These are phyloP conservation scores for Entonaema liquescens DNA, from an alignment of 495 filamentous ascomycete species.

Conservation along the genomic window DNA sequence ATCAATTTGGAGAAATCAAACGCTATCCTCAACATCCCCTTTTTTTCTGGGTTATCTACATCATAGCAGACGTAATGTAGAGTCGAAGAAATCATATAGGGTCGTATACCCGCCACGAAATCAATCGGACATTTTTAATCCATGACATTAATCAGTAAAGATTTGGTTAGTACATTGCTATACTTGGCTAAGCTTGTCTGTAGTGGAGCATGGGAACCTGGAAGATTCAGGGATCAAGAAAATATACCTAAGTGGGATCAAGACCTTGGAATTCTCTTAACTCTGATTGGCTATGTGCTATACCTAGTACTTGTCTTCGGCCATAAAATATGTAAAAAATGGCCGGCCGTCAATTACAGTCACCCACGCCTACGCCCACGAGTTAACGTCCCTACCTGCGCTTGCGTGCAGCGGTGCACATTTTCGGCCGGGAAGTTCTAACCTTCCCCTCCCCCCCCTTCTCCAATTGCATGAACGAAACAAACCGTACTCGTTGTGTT, in stretches of 20 bases:
- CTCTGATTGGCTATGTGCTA: slow-evolving; percentile 22
- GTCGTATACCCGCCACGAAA: slow-evolving; percentile 19
- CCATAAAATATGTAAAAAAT: slow-evolving; percentile 25
- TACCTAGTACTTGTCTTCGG: slow-evolving; percentile 17
- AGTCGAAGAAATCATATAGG: background rate
- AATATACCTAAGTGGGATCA: slow-evolving; percentile 16
- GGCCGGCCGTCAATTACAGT: slow-evolving; percentile 4
- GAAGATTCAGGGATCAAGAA: slow-evolving; percentile 20
- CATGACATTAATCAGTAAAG: slow-evolving; percentile 13
- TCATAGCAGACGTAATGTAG: background rate
- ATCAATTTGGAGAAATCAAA: slow-evolving; percentile 28
- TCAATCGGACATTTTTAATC: slow-evolving; percentile 40
- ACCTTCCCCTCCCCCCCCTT: no score
- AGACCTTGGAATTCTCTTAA: slow-evolving; percentile 17
- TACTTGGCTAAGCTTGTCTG: slow-evolving; percentile 21
- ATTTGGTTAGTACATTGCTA: slow-evolving; percentile 18
- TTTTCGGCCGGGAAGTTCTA: slow-evolving; percentile 31
- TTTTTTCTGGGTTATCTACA: slow-evolving; percentile 2
- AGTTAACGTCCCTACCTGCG: slow-evolving; percentile 23
- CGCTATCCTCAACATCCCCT: slow-evolving; percentile 15
- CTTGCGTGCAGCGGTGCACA: slow-evolving; percentile 30
- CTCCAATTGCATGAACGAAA: background rate
- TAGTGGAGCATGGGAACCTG: slow-evolving; percentile 6
- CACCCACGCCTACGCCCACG: no score
- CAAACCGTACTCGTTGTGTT: background rate